Percentiles rank a stretch among this genome's conserved stretches.
These are phyloP conservation scores for Nematocida minor DNA, from an alignment of 371 early-diverging fungal species.

Conservation along the genomic window DNA sequence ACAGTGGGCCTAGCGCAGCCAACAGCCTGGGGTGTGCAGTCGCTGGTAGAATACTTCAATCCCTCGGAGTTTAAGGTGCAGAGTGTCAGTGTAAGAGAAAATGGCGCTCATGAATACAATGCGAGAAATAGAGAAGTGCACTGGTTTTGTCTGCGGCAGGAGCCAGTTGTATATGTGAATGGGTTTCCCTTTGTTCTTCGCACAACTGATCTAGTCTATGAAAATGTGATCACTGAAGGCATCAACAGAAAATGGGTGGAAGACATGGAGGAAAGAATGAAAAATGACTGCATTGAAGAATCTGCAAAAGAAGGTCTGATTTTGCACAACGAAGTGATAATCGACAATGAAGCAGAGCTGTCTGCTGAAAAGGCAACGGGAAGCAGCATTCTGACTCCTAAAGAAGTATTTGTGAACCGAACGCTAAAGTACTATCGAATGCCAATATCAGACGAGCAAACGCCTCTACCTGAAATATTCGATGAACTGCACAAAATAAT, in stretches of 20 bases:
- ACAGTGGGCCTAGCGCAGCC: slow-evolving; percentile 72
- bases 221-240: slow-evolving; percentile 70
- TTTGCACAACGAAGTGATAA: slow-evolving; percentile 68
- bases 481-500: slow-evolving; percentile 68
- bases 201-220: slow-evolving; percentile 69
- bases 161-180: slow-evolving; percentile 72
- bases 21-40: slow-evolving; percentile 68
- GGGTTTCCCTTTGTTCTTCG: slow-evolving; percentile 72
- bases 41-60: slow-evolving; percentile 62
- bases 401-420: slow-evolving; percentile 37
- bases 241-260: slow-evolving; percentile 70
- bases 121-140: slow-evolving; percentile 60
- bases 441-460: slow-evolving; percentile 74
- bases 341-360: slow-evolving; percentile 67
- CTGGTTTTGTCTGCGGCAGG: slow-evolving; percentile 73
- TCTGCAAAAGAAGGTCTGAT: slow-evolving; percentile 67
- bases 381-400: slow-evolving; percentile 23
- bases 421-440: slow-evolving; percentile 68
- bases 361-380: neutral
- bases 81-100: neutral
- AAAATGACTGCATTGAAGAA: slow-evolving; percentile 69
- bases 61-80: neutral
- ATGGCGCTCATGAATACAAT: neutral
- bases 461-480: slow-evolving; percentile 73
- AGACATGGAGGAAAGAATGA: slow-evolving; percentile 69